Base-by-base conservation (phyloP, 163 green algal species). In the Volvox carteri region DNA sequence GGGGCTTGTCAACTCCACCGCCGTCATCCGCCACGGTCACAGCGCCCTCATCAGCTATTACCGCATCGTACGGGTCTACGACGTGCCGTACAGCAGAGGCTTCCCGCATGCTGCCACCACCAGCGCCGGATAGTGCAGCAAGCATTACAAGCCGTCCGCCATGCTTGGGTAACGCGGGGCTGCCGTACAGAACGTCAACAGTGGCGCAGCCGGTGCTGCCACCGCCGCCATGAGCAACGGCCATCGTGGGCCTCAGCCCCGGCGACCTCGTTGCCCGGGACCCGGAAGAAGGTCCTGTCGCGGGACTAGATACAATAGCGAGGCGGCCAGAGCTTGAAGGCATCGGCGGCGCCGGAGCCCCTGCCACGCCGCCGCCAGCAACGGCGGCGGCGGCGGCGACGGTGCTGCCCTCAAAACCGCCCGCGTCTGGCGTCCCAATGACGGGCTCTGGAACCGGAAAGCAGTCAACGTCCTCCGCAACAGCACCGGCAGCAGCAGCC, bases 1-100 rank as follows among this genome's bases (percentile, higher is more conserved):
- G 42, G 74, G 8, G 39, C 25, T 0, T 30, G 19, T 48, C n/a
- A 30, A 7, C 16, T 16, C 74, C n/a, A 5, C 46, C 46, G 16
- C 19, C 68, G 9, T 33, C 21, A 16, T 74, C 62, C n/a, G 7
- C 62, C 4, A 12, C 70, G 8, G 19, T 30, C 16, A 30, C 48
- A 30, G 41, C 18, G 23, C 19, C 75, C 4, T 23, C 35, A 56
- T 74, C 77, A 23, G 54, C 77, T 52, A 85, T 50, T 5, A 74
- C 52, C 23, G 77, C 77, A 9, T 73, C 54, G 54, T 74, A 85
- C 77, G 77, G 77, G n/a, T 85, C 77, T 7, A 73, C 75, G 46
- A 42, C 41, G n/a, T 23, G 14, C 42, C 46, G 42, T 44, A 65
- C 46, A 6, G 73, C 41, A 1, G 8, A n/a, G n/a, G n/a, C n/a